These are phyloP conservation scores for Pleurotus tuber-regium DNA, from an alignment of 768 basidiomycete species.

Conservation along the genomic window DNA sequence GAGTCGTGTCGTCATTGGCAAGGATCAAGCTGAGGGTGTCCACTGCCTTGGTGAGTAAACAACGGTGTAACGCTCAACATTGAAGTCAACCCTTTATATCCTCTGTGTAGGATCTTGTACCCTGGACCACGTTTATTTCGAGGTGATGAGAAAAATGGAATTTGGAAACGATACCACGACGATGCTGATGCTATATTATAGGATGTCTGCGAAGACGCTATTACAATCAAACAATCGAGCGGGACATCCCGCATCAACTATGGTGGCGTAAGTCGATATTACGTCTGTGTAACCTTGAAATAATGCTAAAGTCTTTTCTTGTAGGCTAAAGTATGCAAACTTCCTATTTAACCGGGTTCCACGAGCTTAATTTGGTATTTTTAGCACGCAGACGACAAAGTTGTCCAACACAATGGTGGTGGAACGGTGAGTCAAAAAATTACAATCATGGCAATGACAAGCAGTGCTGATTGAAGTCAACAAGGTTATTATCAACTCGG, in stretches of 20 bases:
- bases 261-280: constrained; percentile 29
- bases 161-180: too few species aligned
- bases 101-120: constrained; percentile 25
- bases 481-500: constrained; percentile 37
- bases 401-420: constrained; percentile 37
- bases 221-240: constrained; percentile 38
- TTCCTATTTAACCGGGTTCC: too few species aligned
- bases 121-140: constrained; percentile 29
- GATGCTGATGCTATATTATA: too few species aligned
- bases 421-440: constrained; percentile 18
- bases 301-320: neutral
- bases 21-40: constrained; percentile 39
- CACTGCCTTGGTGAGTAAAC: constrained; percentile 32
- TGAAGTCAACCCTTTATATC: neutral
- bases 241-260: constrained; percentile 35
- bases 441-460: neutral
- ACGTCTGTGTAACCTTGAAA: neutral
- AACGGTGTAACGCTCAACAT: neutral
- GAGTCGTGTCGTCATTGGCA: constrained; percentile 37
- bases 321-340: constrained; percentile 28
- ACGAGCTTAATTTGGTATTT: too few species aligned
- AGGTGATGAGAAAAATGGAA: too few species aligned
- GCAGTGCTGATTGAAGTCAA: too few species aligned
- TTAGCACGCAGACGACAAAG: constrained; percentile 33
- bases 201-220: constrained; percentile 38